Base-by-base conservation (phyloP, 1,284 basidiomycete genomes). In the Baeospora myosura region DNA sequence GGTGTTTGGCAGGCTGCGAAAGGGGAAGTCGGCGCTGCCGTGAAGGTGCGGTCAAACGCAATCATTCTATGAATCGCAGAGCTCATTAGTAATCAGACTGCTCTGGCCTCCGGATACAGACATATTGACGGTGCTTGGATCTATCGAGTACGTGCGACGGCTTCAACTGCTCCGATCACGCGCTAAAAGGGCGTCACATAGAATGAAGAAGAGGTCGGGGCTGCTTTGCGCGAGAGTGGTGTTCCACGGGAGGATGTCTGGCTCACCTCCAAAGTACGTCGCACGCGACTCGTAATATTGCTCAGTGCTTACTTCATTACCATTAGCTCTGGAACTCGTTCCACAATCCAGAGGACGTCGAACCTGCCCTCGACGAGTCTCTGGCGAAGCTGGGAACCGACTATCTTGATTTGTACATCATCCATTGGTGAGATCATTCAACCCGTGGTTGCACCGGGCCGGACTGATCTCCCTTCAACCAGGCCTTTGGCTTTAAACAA, bases 81-180 rank as follows among this genome's bases (percentile, higher is more conserved):
- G 12, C 45, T 12, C 16, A 10, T 25, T 8, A 3, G 4, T 28
- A 34, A 17, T 40, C 76, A n/a, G 68, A 64, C 69, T 4, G 81
- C 79, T 2, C 56, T 83, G 44, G 61, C 67, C 20, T 60, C 69
- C 5, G 79, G 83, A 0, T 87, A 85, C 57, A 70, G 78, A 46
- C 85, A 89, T 59, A 81, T 91, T 40, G 87, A 90, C 55, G 80
- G 73, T 26, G 87, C 84, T 26, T 81, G 78, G 73, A 70, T 72
- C 35, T 88, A 88, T 52, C 55, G 69, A 31, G 77, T 76, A 51
- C 22, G 62, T 52, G 21, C 17, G n/a, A n/a, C 26, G 36, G 45
- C 1, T 22, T 21, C 31, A 20, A 23, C 12, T 11, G 17, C 40
- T 30, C 34, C 18, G 25, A 37, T 6, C 6, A 18, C 7, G 16